Base-by-base conservation (phyloP, 139 green algal species). In the Chlamydomonas sp. region DNA sequence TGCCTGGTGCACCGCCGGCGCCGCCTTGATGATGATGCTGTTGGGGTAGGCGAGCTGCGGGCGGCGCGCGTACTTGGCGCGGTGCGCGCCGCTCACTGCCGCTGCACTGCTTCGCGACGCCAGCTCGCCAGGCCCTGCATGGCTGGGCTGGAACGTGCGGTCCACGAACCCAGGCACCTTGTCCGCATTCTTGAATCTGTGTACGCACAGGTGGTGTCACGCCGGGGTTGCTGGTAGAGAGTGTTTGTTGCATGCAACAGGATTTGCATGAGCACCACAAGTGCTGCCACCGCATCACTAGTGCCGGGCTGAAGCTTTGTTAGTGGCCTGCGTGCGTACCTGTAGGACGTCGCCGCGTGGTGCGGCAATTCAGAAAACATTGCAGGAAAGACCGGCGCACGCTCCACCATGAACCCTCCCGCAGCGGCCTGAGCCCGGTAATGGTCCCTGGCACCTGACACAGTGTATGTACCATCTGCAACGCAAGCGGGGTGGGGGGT, bases 311-410 rank as follows among this genome's bases (percentile, higher is more conserved):
- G n/a, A n/a, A n/a, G n/a, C n/a, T n/a, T n/a, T n/a, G n/a, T n/a
- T n/a, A n/a, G n/a, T n/a, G n/a, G n/a, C n/a, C n/a, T n/a, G n/a
- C n/a, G n/a, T n/a, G 8, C 43, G n/a, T 37, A 72, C 62, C 63
- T 60, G 48, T 71, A 76, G 20, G 31, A 47, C 1, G 48, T 65
- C 1, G 64, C 57, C 35, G 64, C 65, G 35, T 50, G 60, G 57
- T 90, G 83, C 22, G 79, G 67, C 2, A 93, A 64, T 58, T 87
- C 79, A 2, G 77, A 87, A 60, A 88, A 90, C 29, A 89, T 79
- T 58, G 87, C 88, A 24, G 80, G 63, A 69, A 84, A 90, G 29
- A 89, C 70, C 10, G 83, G 82, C 0, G 83, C 73, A 0, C 71
- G 60, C 35, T 85, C 81, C 1, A 93, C 33, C 24, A 68, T 66